Conservation (phyloP, 23 red algal species). For the Cyanidium caldarium region DNA sequence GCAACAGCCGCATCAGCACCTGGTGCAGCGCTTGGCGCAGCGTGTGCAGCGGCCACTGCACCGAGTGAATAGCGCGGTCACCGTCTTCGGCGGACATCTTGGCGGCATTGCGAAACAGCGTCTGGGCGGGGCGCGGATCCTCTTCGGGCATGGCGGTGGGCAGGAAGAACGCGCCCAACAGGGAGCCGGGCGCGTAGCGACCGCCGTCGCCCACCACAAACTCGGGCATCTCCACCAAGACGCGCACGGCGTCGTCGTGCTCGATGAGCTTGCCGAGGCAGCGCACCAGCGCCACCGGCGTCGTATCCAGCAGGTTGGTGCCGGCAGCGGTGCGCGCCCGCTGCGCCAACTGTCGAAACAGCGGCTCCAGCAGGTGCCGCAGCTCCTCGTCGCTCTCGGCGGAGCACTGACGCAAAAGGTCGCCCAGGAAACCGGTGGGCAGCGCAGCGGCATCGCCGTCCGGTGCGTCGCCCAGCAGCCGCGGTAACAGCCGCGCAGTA, state of each 20-base stretch:
- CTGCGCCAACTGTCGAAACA: background rate
- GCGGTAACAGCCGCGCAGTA: background rate
- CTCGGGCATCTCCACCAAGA: background rate
- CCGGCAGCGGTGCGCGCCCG: background rate
- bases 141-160: slow-evolving; percentile 51
- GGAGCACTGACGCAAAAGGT: background rate
- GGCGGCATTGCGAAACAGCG: slow-evolving; percentile 49
- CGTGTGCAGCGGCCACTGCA: slow-evolving; percentile 45
- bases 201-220: background rate
- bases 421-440: background rate
- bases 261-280: background rate
- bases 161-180: slow-evolving; percentile 55
- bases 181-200: background rate
- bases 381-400: background rate
- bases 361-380: background rate
- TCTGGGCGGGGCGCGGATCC: slow-evolving; percentile 38
- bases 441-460: background rate
- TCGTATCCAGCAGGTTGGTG: background rate
- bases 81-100: slow-evolving; percentile 11
- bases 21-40: slow-evolving; percentile 37
- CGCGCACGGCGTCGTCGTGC: background rate
- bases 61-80: slow-evolving; percentile 31
- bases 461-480: background rate
- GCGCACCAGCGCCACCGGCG: background rate
- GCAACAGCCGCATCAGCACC: slow-evolving; percentile 41